Conservation (phyloP, 345 rosid genomes). For the Eutrema japonicum region DNA sequence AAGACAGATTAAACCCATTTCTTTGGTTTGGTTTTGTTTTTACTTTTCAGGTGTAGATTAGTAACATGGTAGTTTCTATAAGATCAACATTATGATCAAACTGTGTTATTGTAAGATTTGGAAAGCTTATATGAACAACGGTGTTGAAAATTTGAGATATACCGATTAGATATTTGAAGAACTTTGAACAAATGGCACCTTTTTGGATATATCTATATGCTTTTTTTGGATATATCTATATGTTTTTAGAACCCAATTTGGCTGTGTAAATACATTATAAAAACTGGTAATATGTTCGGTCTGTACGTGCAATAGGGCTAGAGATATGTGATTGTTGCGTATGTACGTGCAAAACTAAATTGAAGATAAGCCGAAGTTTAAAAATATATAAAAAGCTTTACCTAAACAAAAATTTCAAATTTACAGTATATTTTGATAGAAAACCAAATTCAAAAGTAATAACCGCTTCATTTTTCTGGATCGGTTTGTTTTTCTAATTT, state of each 20-base stretch:
- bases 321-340: too few species aligned
- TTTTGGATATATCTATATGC: background rate
- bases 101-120: conserved; percentile 20
- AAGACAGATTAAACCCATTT: conserved; percentile 28
- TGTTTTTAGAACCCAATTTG: background rate
- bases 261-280: background rate
- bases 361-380: too few species aligned
- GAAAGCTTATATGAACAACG: conserved; percentile 4
- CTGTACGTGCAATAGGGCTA: too few species aligned
- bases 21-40: conserved; percentile 1
- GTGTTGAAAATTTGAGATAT: conserved; percentile 32
- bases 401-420: too few species aligned
- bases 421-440: too few species aligned
- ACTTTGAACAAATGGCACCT: background rate
- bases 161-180: background rate
- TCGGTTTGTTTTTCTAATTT: too few species aligned
- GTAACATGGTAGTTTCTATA: background rate
- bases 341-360: too few species aligned
- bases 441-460: too few species aligned
- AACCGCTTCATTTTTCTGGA: too few species aligned
- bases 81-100: background rate
- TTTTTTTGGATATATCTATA: background rate
- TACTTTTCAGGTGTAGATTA: conserved; percentile 11
- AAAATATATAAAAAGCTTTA: too few species aligned
- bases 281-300: too few species aligned